Base-by-base conservation (phyloP, 768 basidiomycete species). In the Serendipita sp. region DNA sequence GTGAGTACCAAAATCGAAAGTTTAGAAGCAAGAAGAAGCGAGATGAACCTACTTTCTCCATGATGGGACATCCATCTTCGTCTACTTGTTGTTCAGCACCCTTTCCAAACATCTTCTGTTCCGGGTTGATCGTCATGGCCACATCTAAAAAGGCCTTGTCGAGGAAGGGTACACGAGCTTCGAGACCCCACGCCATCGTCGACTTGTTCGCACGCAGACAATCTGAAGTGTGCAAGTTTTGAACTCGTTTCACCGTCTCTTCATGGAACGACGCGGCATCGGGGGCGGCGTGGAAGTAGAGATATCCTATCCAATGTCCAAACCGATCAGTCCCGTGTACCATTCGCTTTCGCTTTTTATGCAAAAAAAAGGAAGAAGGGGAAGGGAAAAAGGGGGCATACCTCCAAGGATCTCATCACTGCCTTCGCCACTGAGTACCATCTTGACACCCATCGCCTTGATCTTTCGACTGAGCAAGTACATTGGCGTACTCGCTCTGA, bases 401-500 rank as follows among this genome's bases (percentile, higher is more conserved):
- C 93, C 94, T 77, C 95, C 95, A 44, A 97, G 83, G 67, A 98
- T 92, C 75, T 99, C 96, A 70, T 99, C 96, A 67, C 89, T 92
- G 45, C 96, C 96, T 75, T 99, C 96, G 16, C 96, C 96, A 68
- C 88, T 91, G 41, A 98, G 80, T 15, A 99, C 96, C 96, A 99
- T 99, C 78, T 99, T 99, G 63, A 99, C 96, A 65, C 96, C 96
- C 90, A 92, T 97, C 3, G 96, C 95, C 77, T 98, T 99, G 78
- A 99, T 94, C 78, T 99, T 98, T 58, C 96, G 83, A 73, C 89
- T 92, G 66, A 99, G 83, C 34, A 99, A 85, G 75, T 98, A 98
- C 96, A 99, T 99, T 2, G 96, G 96, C 3, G 94, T 97, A 70
- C 89, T 92, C 7, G 96, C 96, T 56, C 96, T 87, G 58, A 97